Percentiles rank a stretch among this genome's conserved stretches.
phyloP scores from a whole-genome alignment of 2,329 filamentous ascomycete species.

The Fusarium fracticaudum region DNA sequence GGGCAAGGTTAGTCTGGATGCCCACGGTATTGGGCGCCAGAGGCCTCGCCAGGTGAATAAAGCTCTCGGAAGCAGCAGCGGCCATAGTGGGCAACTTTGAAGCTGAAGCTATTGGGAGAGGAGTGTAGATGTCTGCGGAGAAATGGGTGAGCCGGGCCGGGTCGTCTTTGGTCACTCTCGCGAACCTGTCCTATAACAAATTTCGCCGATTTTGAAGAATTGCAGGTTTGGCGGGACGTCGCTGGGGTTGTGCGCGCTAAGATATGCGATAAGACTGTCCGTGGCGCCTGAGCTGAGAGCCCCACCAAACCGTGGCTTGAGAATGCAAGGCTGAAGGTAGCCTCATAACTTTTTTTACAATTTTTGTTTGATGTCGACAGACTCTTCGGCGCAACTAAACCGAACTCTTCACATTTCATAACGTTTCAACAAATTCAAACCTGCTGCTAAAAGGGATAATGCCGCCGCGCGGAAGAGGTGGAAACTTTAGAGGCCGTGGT shows the following conservation, averaged over 20 bases:
- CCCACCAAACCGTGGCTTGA: conserved; percentile 50
- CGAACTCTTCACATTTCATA: not conserved
- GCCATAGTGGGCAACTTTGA: conserved; percentile 74
- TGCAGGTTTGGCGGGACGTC: conserved; percentile 52
- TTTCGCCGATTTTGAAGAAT: conserved; percentile 56
- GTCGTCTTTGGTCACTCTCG: conserved; percentile 37
- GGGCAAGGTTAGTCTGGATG: conserved; percentile 86
- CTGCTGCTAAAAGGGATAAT: conserved; percentile 33
- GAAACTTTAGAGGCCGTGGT: conserved; percentile 47
- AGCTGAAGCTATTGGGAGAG: conserved; percentile 15
- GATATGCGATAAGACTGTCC: conserved; percentile 51
- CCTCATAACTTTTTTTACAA: conserved; percentile 45
- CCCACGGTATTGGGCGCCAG: conserved; percentile 83
- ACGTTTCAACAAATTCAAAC: not conserved
- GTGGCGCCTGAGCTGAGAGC: conserved; percentile 43
- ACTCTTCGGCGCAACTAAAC: not conserved
- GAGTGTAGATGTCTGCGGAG: conserved; percentile 29
- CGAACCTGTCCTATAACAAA: conserved; percentile 47
- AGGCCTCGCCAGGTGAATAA: conserved; percentile 93
- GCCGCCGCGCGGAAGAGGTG: conserved; percentile 50
- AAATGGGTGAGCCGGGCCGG: conserved; percentile 32
- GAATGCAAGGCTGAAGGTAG: conserved; percentile 50
- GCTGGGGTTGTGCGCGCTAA: conserved; percentile 65
- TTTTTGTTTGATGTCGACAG: not conserved
- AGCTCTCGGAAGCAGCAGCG: conserved; percentile 78